phyloP scores from a whole-genome alignment of 2,329 filamentous ascomycete genomes.

The Biscogniauxia sp. region DNA sequence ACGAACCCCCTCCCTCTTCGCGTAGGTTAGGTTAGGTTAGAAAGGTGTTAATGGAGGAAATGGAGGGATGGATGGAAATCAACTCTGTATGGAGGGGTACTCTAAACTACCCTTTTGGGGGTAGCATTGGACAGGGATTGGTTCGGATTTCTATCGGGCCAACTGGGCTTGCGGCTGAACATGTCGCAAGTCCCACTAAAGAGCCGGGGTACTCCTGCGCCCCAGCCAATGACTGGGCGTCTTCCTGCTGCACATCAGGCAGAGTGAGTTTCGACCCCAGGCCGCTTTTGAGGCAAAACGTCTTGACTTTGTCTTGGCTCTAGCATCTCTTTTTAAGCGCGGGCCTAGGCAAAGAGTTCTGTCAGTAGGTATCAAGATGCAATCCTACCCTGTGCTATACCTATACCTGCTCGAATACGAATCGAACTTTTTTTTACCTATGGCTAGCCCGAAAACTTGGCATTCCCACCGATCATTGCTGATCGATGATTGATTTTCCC shows the following conservation, averaged over 20 bases:
- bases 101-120: not conserved
- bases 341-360: constrained; percentile 10
- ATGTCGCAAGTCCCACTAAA: constrained; percentile 33
- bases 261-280: constrained; percentile 38
- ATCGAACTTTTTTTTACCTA: not conserved
- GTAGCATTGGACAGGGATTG: constrained; percentile 4
- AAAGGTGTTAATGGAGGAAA: too few species aligned
- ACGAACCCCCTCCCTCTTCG: not conserved
- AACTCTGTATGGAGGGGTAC: not conserved
- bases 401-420: not conserved
- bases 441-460: constrained; percentile 8
- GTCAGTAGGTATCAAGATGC: constrained; percentile 7
- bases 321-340: constrained; percentile 11
- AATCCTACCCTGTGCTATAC: constrained; percentile 5
- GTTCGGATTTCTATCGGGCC: constrained; percentile 5
- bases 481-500: not conserved
- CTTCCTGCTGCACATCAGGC: constrained; percentile 29
- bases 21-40: too few species aligned
- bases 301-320: constrained; percentile 7
- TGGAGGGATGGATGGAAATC: not conserved
- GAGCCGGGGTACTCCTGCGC: constrained; percentile 14
- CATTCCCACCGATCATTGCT: constrained; percentile 18
- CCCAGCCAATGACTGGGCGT: constrained; percentile 23
- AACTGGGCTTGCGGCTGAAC: constrained; percentile 33
- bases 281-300: constrained; percentile 39